These are phyloP conservation scores for Kazachstania kunashirensis DNA, from an alignment of 805 yeast species.

Conservation along the genomic window DNA sequence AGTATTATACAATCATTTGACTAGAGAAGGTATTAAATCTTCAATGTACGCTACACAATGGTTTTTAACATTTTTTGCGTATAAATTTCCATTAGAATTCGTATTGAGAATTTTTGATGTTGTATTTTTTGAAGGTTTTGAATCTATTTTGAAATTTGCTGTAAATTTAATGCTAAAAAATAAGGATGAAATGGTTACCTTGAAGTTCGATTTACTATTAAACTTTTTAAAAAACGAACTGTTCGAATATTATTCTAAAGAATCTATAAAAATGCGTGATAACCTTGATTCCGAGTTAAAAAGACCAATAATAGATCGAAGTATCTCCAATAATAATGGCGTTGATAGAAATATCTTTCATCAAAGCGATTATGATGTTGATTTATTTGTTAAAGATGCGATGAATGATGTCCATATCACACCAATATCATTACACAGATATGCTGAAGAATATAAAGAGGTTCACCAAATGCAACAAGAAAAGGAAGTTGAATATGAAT, in stretches of 20 bases:
- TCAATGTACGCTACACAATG: conserved; percentile 98
- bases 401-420: conserved; percentile 53
- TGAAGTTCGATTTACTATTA: conserved; percentile 68
- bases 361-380: conserved; percentile 45
- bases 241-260: conserved; percentile 57
- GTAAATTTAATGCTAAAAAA: conserved; percentile 69
- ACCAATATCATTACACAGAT: conserved; percentile 64
- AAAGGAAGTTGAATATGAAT: conserved; percentile 52
- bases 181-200: conserved; percentile 43
- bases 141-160: conserved; percentile 76
- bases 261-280: conserved; percentile 5
- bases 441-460: conserved; percentile 63
- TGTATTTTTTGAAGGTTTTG: conserved; percentile 84
- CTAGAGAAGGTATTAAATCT: conserved; percentile 78
- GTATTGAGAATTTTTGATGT: conserved; percentile 83
- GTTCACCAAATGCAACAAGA: conserved; percentile 59
- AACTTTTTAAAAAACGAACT: conserved; percentile 71
- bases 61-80: conserved; percentile 92
- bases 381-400: conserved; percentile 70
- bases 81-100: conserved; percentile 83
- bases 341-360: conserved; percentile 4
- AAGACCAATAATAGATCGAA: conserved; percentile 7
- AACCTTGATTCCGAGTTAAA: conserved; percentile 6
- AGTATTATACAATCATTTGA: conserved; percentile 59
- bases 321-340: not conserved